Evolutionary conservation across 2,329 filamentous ascomycete genomes (phyloP), one percentile per base, ranked within the genome.

Genomic region (Coleophoma crateriformis): DNA sequence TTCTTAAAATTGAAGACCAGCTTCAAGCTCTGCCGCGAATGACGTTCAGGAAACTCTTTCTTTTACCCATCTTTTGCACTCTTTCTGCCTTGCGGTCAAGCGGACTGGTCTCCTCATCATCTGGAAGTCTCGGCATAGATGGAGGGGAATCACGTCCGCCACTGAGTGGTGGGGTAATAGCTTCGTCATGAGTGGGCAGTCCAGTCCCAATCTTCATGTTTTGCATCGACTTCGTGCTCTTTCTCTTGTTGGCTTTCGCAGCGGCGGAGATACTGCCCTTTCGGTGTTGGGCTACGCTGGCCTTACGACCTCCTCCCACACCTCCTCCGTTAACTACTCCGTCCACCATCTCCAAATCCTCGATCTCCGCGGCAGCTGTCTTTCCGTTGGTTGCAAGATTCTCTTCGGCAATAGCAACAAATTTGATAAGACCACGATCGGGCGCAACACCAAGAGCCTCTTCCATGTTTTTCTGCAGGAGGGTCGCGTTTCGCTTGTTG

Each of bases 401-500:
- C 49, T 89, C 85, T 59, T 92, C 88, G 0, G 77, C 66, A 4
- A 89, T 78, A 1, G 85, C 71, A 7, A 82, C 68, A 60, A 92
- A 96, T 33, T 84, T 82, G 49, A 96, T 69, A 33, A 90, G 75
- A 1, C 90, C 90, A 37, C 88, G 78, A 1, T 79, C 72, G 0
- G 83, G 67, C 0, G 74, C 61, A 3, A 95, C 87, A 2, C 80
- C 78, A 0, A 95, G 72, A 1, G 82, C 75, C 20, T 89, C 85
- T 13, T 82, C 75, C 66, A 96, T 78, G 64, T 87, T 85, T n/a
- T 74, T 75, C 63, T 94, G 88, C 3, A 95, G 78, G 15, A 95
- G 69, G n/a, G 78, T 76, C 1, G 88, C 82, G 65, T 92, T 94
- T 54, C 89, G 82, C 64, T 87, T 87, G 70, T 96, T 96, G 47